Conservation (phyloP, 1,139 yeast genomes). For the Lodderomyces orthopsilosis region DNA sequence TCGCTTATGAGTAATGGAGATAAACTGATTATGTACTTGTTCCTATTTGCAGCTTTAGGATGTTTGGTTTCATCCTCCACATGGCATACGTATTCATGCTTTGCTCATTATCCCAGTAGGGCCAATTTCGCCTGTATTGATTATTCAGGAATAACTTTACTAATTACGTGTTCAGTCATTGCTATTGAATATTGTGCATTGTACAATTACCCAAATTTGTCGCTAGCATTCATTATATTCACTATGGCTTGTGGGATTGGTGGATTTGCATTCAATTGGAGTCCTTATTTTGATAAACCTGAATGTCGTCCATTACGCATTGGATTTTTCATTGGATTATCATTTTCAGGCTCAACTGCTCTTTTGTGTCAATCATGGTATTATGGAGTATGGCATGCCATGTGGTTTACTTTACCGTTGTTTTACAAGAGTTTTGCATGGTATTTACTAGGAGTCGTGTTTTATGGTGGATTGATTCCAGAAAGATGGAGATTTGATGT, state of each 20-base stretch:
- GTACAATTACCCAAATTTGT: constrained; percentile 54
- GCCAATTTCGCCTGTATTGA: constrained; percentile 88
- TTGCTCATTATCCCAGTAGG: constrained; percentile 62
- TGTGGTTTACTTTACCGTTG: constrained; percentile 59
- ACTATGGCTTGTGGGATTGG: constrained; percentile 65
- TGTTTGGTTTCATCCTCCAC: constrained; percentile 76
- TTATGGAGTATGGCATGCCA: constrained; percentile 55
- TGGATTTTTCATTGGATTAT: constrained; percentile 77
- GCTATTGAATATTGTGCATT: constrained; percentile 82
- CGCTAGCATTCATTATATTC: constrained; percentile 51
- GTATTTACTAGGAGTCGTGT: constrained; percentile 79
- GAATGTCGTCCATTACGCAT: constrained; percentile 80
- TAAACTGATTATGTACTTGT: constrained; percentile 56
- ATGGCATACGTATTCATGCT: constrained; percentile 92
- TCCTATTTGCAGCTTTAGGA: constrained; percentile 68
- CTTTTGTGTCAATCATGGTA: constrained; percentile 54
- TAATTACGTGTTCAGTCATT: constrained; percentile 87
- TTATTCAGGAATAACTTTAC: constrained; percentile 88
- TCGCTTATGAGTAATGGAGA: constrained; percentile 42
- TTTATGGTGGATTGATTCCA: constrained; percentile 86
- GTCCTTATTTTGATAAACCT: constrained; percentile 83
- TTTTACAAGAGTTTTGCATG: constrained; percentile 61
- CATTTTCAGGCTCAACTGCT: constrained; percentile 71
- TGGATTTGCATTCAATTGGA: constrained; percentile 86
- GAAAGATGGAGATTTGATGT: constrained; percentile 81